Evolutionary conservation across 805 yeast genomes (phyloP).

Genomic region (Schwanniomyces pseudopolymorphus): DNA sequence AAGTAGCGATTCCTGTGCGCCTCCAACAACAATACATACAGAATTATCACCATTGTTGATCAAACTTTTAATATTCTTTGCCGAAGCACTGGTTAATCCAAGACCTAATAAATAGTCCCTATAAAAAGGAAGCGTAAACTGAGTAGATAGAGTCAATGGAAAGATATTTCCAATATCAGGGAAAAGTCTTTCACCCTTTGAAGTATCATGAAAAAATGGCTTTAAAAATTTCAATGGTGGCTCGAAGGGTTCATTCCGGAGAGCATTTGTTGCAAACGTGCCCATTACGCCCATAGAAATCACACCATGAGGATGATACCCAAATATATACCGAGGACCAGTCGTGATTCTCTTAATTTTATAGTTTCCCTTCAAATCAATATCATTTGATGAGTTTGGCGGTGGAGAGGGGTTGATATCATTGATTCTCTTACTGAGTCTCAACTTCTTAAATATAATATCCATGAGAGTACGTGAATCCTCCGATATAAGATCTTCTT

Average conservation of each 20-base stretch:
- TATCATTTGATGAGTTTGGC: slow-evolving; percentile 10
- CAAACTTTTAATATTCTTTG: slow-evolving; percentile 64
- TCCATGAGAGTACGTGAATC: slow-evolving; percentile 35
- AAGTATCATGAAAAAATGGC: slow-evolving; percentile 59
- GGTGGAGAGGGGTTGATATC: slow-evolving; percentile 15
- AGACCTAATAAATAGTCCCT: slow-evolving; percentile 80
- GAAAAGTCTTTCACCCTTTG: slow-evolving; percentile 61
- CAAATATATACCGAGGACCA: slow-evolving; percentile 82
- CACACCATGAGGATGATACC: slow-evolving; percentile 96
- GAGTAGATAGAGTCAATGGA: slow-evolving; percentile 76
- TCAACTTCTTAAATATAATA: slow-evolving; percentile 31
- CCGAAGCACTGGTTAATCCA: slow-evolving; percentile 85
- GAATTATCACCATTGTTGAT: slow-evolving; percentile 65
- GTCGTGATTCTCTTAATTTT: slow-evolving; percentile 33
- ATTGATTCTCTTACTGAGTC: slow-evolving; percentile 38
- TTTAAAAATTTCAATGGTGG: slow-evolving; percentile 33
- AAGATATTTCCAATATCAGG: slow-evolving; percentile 81
- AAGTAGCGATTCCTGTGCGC: slow-evolving; percentile 86
- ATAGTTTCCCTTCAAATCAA: slow-evolving; percentile 4
- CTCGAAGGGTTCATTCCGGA: slow-evolving; percentile 43
- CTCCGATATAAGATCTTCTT: slow-evolving; percentile 43
- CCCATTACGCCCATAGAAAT: slow-evolving; percentile 91
- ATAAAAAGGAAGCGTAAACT: slow-evolving; percentile 80
- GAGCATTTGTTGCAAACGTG: slow-evolving; percentile 61
- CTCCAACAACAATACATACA: slow-evolving; percentile 90